Evolutionary conservation across 192 early-diverging fungal genomes (phyloP).

Genomic region (Backusella parvicylindrica): DNA sequence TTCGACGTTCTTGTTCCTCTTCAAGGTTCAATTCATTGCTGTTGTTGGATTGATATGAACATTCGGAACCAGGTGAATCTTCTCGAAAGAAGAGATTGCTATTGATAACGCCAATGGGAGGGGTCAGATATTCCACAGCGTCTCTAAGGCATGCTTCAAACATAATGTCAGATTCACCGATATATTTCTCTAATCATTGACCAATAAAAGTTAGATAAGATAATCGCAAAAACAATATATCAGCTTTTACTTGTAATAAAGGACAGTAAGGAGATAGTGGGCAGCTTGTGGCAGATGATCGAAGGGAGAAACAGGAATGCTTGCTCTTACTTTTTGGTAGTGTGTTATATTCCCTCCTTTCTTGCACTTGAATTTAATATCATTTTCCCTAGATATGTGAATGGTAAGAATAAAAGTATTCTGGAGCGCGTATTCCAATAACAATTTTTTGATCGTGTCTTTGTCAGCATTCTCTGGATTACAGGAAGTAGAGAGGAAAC

Average conservation of each 20-base stretch:
- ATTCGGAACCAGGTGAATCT: background rate
- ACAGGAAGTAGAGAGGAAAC: too few relatives aligned
- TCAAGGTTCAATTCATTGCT: background rate
- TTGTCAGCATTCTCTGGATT: too few relatives aligned
- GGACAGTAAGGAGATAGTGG: background rate
- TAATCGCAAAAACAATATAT: background rate
- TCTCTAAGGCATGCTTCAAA: background rate
- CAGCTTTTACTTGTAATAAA: background rate
- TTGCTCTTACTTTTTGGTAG: background rate
- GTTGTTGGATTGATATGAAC: background rate
- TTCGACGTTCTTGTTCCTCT: background rate
- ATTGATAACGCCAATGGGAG: background rate
- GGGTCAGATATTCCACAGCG: background rate
- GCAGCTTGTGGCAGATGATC: background rate
- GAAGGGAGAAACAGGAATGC: background rate
- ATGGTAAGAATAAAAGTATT: too few relatives aligned
- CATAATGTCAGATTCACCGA: background rate
- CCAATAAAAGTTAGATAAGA: background rate
- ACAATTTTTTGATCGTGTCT: too few relatives aligned
- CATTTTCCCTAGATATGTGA: too few relatives aligned
- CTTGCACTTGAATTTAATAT: too few relatives aligned
- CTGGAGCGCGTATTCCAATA: too few relatives aligned
- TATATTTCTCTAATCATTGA: background rate
- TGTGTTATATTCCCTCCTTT: too few relatives aligned
- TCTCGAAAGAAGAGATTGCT: background rate